Percentiles rank a stretch among this genome's conserved stretches.
Conservation (phyloP, 495 filamentous ascomycete species). For the Staphylotrichum tortipilum region DNA sequence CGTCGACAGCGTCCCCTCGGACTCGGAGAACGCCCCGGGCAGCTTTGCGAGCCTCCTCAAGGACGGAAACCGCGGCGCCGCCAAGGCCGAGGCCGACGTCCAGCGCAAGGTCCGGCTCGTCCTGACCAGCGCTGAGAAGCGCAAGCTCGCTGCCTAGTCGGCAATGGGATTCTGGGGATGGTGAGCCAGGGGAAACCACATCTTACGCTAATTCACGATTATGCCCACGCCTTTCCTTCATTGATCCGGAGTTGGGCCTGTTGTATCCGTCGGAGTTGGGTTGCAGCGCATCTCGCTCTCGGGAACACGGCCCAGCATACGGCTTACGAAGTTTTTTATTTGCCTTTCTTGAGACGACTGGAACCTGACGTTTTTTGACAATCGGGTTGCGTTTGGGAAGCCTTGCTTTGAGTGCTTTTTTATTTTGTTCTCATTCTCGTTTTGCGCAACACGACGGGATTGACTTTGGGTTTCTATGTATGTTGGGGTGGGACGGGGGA, state of each 20-base stretch:
- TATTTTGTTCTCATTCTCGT: constrained; percentile 1
- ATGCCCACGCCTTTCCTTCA: constrained; percentile 23
- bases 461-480: constrained; percentile 12
- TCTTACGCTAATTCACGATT: constrained; percentile 32
- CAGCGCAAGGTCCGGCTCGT: constrained; percentile 80
- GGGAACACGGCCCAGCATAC: not conserved
- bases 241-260: constrained; percentile 8
- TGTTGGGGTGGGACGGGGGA: no score
- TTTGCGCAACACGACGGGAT: constrained; percentile 6
- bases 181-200: constrained; percentile 11
- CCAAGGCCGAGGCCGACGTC: constrained; percentile 43
- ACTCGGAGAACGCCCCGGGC: constrained; percentile 30
- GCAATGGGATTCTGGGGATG: not conserved
- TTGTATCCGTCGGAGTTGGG: constrained; percentile 3
- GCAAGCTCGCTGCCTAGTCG: constrained; percentile 44
- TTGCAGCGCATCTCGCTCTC: constrained; percentile 15
- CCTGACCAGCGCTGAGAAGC: constrained; percentile 82
- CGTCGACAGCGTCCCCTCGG: constrained; percentile 49
- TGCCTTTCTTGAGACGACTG: constrained; percentile 11
- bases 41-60: constrained; percentile 54
- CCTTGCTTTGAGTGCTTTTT: no score
- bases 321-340: constrained; percentile 19
- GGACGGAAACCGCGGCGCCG: constrained; percentile 38
- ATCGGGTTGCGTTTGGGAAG: constrained; percentile 3
- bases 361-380: constrained; percentile 8